phyloP scores from a whole-genome alignment of 1,284 basidiomycete species.

The Coriolopsis trogii region DNA sequence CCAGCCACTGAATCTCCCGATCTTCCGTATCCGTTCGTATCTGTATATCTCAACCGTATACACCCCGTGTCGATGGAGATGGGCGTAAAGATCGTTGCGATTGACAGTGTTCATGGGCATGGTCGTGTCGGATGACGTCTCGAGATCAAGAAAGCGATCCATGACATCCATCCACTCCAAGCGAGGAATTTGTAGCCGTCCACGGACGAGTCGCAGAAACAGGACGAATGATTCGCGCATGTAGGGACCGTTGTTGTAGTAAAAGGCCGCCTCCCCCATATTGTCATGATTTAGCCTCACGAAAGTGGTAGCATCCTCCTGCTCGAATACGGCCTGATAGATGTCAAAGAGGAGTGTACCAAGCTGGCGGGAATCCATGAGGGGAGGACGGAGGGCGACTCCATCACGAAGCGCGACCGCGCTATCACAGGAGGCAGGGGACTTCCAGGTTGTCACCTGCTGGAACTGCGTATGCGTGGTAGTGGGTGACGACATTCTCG shows the following conservation, averaged over 20 bases:
- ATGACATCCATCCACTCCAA: slow-evolving; percentile 35
- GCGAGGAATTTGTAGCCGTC: slow-evolving; percentile 30
- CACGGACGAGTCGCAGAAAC: slow-evolving; percentile 42
- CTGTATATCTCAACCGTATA: slow-evolving; percentile 22
- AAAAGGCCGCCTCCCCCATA: slow-evolving; percentile 21
- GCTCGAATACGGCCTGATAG: slow-evolving; percentile 51
- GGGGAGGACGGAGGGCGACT: slow-evolving; percentile 3
- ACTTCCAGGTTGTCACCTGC: slow-evolving; percentile 47
- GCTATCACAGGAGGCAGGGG: slow-evolving; percentile 30
- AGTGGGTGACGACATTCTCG: neutral
- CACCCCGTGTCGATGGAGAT: slow-evolving; percentile 37
- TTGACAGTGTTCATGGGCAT: slow-evolving; percentile 36
- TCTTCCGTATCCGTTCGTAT: neutral
- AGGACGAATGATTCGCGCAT: slow-evolving; percentile 45
- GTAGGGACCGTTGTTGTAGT: slow-evolving; percentile 43
- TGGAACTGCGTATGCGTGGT: slow-evolving; percentile 41
- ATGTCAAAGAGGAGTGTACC: slow-evolving; percentile 46
- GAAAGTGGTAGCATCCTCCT: slow-evolving; percentile 37
- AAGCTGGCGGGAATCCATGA: slow-evolving; percentile 39
- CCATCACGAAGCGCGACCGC: slow-evolving; percentile 3
- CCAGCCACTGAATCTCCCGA: slow-evolving; percentile 34
- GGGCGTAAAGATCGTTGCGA: slow-evolving; percentile 38
- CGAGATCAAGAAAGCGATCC: slow-evolving; percentile 32
- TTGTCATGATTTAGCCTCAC: slow-evolving; percentile 22
- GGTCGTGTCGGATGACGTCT: slow-evolving; percentile 24